A percentile compares a stretch with the other conserved stretches of the same genome.
Evolutionary conservation across 2,329 filamentous ascomycete genomes (phyloP).

Genomic region (Colletotrichum noveboracense): DNA sequence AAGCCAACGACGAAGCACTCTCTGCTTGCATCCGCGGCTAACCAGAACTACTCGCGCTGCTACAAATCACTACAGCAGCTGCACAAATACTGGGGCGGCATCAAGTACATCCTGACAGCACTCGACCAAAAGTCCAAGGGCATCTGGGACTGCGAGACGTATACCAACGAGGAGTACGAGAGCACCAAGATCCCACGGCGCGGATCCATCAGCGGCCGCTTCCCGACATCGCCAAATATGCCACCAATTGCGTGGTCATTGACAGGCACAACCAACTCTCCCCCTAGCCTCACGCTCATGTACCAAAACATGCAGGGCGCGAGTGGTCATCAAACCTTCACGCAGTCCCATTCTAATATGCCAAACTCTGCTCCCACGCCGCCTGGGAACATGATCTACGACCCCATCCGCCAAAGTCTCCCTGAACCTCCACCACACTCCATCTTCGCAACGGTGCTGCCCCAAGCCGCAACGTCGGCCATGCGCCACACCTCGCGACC

Average conservation of each 20-base stretch:
- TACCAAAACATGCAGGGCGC: slow-evolving; percentile 64
- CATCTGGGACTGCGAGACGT: slow-evolving; percentile 77
- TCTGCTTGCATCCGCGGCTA: slow-evolving; percentile 79
- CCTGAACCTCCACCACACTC: slow-evolving; percentile 47
- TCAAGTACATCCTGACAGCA: slow-evolving; percentile 85
- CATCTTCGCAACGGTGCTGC: slow-evolving; percentile 55
- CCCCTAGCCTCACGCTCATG: slow-evolving; percentile 82
- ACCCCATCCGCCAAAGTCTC: slow-evolving; percentile 62
- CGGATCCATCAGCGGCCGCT: slow-evolving; percentile 44
- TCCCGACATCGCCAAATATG: slow-evolving; percentile 55
- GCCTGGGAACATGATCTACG: slow-evolving; percentile 65
- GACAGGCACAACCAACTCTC: slow-evolving; percentile 86
- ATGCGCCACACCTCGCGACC: slow-evolving; percentile 48
- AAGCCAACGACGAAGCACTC: slow-evolving; percentile 69
- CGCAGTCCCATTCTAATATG: slow-evolving; percentile 7
- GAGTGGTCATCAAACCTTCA: not conserved
- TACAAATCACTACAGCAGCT: slow-evolving; percentile 83
- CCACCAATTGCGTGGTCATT: slow-evolving; percentile 80
- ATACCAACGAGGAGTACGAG: slow-evolving; percentile 77
- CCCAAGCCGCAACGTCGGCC: slow-evolving; percentile 54
- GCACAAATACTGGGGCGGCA: slow-evolving; percentile 86
- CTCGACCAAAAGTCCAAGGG: slow-evolving; percentile 88
- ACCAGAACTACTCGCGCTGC: slow-evolving; percentile 86
- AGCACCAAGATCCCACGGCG: slow-evolving; percentile 58
- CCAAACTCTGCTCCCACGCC: slow-evolving; percentile 49